Base-by-base conservation (phyloP, 345 rosid genomes). In the Theobroma cacao region DNA sequence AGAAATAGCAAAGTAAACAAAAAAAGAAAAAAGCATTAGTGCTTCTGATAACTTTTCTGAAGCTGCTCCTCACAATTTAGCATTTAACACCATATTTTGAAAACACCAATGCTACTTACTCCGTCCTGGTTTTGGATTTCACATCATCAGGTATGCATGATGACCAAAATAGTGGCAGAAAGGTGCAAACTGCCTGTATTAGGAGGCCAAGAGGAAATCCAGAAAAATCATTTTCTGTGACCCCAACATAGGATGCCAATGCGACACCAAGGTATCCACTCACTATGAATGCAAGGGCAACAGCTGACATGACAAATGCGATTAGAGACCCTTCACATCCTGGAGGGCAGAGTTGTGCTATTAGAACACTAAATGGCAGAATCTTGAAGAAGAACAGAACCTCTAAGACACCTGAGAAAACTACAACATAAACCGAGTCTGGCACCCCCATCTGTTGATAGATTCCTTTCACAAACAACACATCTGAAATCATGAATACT, bases 241-340 rank as follows among this genome's bases (percentile, higher is more conserved):
- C 85, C 1, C 90, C 89, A 0, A 90, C 83, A 80, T 33, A 88
- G 0, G 98, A 93, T 3, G 92, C 96, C 1, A 95, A 92, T 14
- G 86, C 87, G 61, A 95, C 88, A 17, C 98, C 98, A 31, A 94
- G 86, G 77, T 87, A 91, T 68, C 99, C 95, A 9, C 97, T 92
- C 31, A 84, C 88, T 58, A 93, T 92, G 26, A 95, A 71, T 0
- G 98, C 82, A 30, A 95, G 90, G 22, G 98, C 94, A 47, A 89
- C 66, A 17, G 92, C 94, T 26, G 97, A 92, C 86, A 89, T 93
- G 14, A 90, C 92, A 33, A 92, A 87, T 7, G 98, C 97, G 90
- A 91, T 88, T 50, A 94, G 78, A 41, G 99, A 95, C 12, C 98
- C 98, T 84, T 94, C 98, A 65, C 97, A 95, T n/a, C 95, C 97